Evolutionary conservation across 345 rosid genomes (phyloP).

Genomic region (Brassica incana): DNA sequence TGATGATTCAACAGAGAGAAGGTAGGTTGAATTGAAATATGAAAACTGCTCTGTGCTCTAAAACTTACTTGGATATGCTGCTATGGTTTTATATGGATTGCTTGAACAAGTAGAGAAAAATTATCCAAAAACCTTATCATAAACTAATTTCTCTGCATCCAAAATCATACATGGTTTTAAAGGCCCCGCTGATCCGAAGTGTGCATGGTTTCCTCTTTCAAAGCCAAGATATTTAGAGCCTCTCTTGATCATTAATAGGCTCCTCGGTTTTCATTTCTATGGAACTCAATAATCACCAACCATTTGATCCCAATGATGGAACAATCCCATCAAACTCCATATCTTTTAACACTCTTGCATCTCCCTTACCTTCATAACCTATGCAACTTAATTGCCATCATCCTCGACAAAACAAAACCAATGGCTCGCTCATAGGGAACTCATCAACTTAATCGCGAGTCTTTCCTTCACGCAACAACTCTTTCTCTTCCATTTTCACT

Average conservation of each 20-base stretch:
- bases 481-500: conserved; percentile 62
- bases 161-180: no score
- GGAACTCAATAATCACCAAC: no score
- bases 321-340: no score
- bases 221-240: conserved; percentile 59
- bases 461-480: conserved; percentile 47
- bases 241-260: conserved; percentile 51
- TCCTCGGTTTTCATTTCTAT: conserved; percentile 62
- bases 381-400: conserved; percentile 57
- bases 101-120: no score
- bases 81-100: no score
- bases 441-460: conserved; percentile 56
- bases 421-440: conserved; percentile 32
- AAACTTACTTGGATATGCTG: no score
- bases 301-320: no score
- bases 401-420: conserved; percentile 50
- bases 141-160: no score
- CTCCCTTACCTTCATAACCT: conserved; percentile 61
- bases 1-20: background rate
- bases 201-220: conserved; percentile 63
- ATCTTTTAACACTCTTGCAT: conserved; percentile 82
- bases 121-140: no score
- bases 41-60: no score
- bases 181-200: background rate
- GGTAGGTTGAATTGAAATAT: background rate